A percentile compares a stretch with the other conserved stretches of the same genome.
These are phyloP conservation scores for Decorospora gaudefroyi DNA, from an alignment of 2,329 filamentous ascomycete genomes.

Conservation along the genomic window DNA sequence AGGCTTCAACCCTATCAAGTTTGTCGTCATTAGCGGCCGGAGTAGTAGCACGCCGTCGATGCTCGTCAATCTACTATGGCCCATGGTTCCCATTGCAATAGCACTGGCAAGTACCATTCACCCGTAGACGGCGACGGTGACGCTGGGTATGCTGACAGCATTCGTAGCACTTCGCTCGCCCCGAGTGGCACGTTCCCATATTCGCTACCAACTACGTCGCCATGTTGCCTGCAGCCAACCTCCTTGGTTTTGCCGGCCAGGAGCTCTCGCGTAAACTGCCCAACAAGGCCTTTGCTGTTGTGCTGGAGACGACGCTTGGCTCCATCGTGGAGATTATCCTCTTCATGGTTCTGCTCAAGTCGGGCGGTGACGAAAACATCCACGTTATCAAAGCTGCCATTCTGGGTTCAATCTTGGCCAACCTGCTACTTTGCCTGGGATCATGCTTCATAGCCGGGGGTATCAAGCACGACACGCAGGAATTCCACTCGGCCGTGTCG, in stretches of 20 bases:
- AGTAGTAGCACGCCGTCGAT: conserved; percentile 68
- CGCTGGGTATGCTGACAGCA: conserved; percentile 15
- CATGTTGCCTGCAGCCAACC: conserved; percentile 76
- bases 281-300: conserved; percentile 66
- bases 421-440: conserved; percentile 78
- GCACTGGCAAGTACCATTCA: conserved; percentile 55
- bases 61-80: conserved; percentile 73
- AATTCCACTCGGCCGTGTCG: conserved; percentile 74
- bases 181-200: conserved; percentile 63
- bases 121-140: not conserved
- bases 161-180: conserved; percentile 56
- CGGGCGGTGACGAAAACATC: conserved; percentile 49
- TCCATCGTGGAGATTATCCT: conserved; percentile 81
- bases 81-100: conserved; percentile 72
- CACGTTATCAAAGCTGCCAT: conserved; percentile 83
- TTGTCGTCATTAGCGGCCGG: conserved; percentile 65
- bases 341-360: conserved; percentile 73
- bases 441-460: conserved; percentile 80
- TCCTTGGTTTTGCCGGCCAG: conserved; percentile 74
- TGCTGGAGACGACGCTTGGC: conserved; percentile 65
- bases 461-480: conserved; percentile 67
- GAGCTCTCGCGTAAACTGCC: conserved; percentile 75
- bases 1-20: conserved; percentile 67
- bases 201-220: conserved; percentile 75
- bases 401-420: conserved; percentile 80